Conservation (phyloP, 2,329 filamentous ascomycete genomes). For the Lizonia empirigonia region DNA sequence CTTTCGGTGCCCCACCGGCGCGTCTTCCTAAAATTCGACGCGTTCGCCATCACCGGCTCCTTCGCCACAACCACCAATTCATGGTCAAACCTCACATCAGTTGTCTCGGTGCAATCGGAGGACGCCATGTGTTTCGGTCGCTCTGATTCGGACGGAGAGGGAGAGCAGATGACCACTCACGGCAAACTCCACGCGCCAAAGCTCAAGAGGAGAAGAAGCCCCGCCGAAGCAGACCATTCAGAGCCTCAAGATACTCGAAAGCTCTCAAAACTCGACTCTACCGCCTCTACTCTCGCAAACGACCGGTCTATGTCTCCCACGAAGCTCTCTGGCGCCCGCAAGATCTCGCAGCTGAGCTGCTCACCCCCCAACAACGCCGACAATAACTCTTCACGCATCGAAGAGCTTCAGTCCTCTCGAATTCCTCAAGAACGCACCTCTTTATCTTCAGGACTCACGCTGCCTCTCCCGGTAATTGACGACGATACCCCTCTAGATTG, state of each 20-base stretch:
- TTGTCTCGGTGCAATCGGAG: neutral
- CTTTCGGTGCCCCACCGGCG: slow-evolving; percentile 18
- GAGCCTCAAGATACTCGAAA: slow-evolving; percentile 4
- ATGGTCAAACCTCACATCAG: slow-evolving; percentile 1
- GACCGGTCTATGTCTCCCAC: neutral
- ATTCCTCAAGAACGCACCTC: neutral
- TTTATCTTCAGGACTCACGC: neutral
- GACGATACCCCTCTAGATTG: slow-evolving; percentile 2
- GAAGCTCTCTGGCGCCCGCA: neutral
- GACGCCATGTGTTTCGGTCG: slow-evolving; percentile 7
- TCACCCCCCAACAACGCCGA: neutral
- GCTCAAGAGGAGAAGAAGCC: slow-evolving; percentile 13
- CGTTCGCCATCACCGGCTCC: neutral
- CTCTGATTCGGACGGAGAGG: slow-evolving; percentile 1
- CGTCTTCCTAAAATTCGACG: slow-evolving; percentile 10
- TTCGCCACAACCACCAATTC: neutral
- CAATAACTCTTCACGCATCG: neutral
- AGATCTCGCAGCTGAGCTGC: neutral
- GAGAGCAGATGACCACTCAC: neutral
- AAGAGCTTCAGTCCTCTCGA: neutral
- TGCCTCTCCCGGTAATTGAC: neutral
- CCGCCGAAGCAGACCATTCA: neutral
- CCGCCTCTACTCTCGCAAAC: slow-evolving; percentile 1
- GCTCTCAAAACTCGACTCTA: slow-evolving; percentile 5
- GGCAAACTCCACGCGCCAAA: neutral